Percentiles rank a stretch among this genome's conserved stretches.
Evolutionary conservation across 75 land plant genomes (phyloP).

Genomic region (Pseudotsuga menziesii): DNA sequence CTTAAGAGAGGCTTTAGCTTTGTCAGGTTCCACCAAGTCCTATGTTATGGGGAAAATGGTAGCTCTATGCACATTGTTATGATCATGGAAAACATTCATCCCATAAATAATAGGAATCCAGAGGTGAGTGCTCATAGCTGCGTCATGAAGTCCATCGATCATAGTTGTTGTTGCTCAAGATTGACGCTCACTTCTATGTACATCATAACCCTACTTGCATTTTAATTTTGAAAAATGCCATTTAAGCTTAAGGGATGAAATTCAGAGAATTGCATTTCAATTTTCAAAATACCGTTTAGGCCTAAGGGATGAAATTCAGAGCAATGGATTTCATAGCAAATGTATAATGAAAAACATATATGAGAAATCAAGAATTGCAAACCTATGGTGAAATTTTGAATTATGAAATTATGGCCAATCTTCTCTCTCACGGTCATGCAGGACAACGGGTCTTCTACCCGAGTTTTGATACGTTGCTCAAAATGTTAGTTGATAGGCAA

Average conservation of each 20-base stretch:
- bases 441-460: constrained; percentile 25
- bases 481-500: constrained; percentile 13
- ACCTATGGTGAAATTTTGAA: constrained; percentile 13
- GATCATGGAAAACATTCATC: constrained; percentile 76
- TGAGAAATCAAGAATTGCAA: too few relatives aligned
- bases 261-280: too few relatives aligned
- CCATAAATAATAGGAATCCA: constrained; percentile 75
- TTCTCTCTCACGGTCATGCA: constrained; percentile 33
- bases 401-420: constrained; percentile 29
- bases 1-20: background rate
- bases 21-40: constrained; percentile 77
- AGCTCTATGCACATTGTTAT: constrained; percentile 71
- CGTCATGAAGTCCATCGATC: constrained; percentile 59
- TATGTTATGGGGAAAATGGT: constrained; percentile 86
- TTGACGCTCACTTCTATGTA: too few relatives aligned
- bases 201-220: too few relatives aligned
- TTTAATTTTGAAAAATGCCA: too few relatives aligned
- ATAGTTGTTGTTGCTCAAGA: constrained; percentile 10
- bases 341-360: too few relatives aligned
- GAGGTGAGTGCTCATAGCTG: constrained; percentile 56
- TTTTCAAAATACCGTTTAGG: too few relatives aligned
- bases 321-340: too few relatives aligned
- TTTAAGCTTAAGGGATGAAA: too few relatives aligned
- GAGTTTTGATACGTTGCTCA: constrained; percentile 14
- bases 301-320: too few relatives aligned